Percentiles rank a stretch among this genome's conserved stretches.
These are phyloP conservation scores for Adansonia madagascariensis DNA, from an alignment of 441 rosid genomes.

Conservation along the genomic window DNA sequence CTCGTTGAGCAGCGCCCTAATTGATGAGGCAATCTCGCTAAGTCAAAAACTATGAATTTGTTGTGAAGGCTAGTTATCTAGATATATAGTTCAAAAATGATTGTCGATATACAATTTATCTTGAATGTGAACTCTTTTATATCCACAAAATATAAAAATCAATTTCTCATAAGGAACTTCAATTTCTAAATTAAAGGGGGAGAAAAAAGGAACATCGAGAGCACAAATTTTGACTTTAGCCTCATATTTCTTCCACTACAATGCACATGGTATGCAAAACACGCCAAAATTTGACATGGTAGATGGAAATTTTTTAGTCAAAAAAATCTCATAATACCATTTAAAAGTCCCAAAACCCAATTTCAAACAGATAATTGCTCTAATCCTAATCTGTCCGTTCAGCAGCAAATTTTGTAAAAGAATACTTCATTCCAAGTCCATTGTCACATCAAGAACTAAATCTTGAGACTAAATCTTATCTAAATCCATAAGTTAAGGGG, in stretches of 20 bases:
- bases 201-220: neutral
- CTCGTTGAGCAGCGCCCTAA: neutral
- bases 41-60: conserved; percentile 2
- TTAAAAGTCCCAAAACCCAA: neutral
- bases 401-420: neutral
- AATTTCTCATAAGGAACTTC: neutral
- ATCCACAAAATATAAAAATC: neutral
- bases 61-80: neutral
- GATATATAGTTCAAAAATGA: neutral
- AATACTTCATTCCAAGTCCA: neutral
- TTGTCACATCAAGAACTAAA: neutral
- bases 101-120: neutral
- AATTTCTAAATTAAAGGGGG: neutral
- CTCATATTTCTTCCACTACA: neutral
- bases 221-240: neutral
- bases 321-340: neutral
- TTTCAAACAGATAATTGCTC: neutral
- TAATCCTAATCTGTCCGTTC: neutral
- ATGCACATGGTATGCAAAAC: neutral
- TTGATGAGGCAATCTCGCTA: neutral
- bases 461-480: neutral
- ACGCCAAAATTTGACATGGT: neutral
- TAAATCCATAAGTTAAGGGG: neutral
- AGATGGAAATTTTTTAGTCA: neutral
- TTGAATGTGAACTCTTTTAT: neutral